phyloP scores from a whole-genome alignment of 129 eudicot species.

The Flaveria linearis region DNA sequence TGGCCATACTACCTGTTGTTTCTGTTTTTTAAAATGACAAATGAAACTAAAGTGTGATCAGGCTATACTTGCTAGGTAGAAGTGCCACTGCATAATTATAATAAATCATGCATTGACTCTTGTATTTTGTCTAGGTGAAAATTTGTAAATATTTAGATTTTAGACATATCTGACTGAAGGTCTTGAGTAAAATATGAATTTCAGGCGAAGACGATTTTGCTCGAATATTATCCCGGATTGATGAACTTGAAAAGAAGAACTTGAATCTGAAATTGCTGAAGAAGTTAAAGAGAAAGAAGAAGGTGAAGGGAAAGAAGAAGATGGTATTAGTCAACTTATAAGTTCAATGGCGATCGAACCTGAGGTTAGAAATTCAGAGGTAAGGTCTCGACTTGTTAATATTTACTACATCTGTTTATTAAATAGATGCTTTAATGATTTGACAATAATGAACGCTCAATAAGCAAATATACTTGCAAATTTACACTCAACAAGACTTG shows the following conservation, averaged over 20 bases:
- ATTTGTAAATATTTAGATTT: not conserved
- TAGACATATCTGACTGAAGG: not conserved
- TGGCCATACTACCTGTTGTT: not conserved
- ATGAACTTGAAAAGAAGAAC: constrained; percentile 88
- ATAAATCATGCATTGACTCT: not conserved
- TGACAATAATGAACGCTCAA: constrained; percentile 18
- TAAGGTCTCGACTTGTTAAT: constrained; percentile 19
- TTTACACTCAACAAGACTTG: constrained; percentile 17
- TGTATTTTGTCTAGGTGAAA: not conserved
- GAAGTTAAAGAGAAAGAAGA: constrained; percentile 49
- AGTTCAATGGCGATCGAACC: constrained; percentile 30
- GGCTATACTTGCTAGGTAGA: not conserved
- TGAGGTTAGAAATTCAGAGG: constrained; percentile 40
- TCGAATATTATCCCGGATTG: constrained; percentile 62
- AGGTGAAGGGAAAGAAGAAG: constrained; percentile 16
- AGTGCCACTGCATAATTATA: not conserved
- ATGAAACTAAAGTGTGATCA: not conserved
- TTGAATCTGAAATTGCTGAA: constrained; percentile 53
- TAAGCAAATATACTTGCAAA: constrained; percentile 21
- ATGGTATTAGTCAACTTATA: constrained; percentile 30
- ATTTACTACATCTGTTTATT: constrained; percentile 6
- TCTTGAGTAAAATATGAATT: constrained; percentile 30
- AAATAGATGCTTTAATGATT: not conserved
- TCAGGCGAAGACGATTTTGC: constrained; percentile 66
- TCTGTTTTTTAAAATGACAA: not conserved